Percentiles rank a stretch among this genome's conserved stretches.
These are phyloP conservation scores for Cicer bijugum DNA, from an alignment of 306 rosid species.

Conservation along the genomic window DNA sequence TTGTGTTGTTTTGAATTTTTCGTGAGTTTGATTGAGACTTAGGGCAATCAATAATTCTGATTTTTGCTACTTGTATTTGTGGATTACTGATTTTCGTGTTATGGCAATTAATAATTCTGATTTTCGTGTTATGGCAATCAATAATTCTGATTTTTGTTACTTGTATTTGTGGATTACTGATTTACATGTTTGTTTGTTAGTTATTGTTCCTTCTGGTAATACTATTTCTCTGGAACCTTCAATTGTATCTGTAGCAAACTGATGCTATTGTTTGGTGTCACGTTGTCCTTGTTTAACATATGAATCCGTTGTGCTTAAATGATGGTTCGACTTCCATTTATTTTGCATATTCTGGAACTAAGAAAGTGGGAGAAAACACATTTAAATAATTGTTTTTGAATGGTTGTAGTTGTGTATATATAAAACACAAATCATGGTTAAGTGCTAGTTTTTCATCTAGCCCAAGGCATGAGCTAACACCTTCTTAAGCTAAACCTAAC, in stretches of 20 bases:
- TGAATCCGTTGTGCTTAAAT: slow-evolving; percentile 29
- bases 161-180: background rate
- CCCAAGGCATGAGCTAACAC: background rate
- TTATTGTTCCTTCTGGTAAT: slow-evolving; percentile 23
- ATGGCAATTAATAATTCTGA: slow-evolving; percentile 12
- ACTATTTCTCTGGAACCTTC: slow-evolving; percentile 6
- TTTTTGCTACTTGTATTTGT: background rate
- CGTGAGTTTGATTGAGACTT: no score
- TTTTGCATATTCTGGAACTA: slow-evolving; percentile 8
- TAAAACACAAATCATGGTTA: slow-evolving; percentile 10
- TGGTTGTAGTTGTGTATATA: background rate
- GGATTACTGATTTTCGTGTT: slow-evolving; percentile 2
- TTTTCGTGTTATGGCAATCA: background rate
- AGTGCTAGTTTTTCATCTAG: slow-evolving; percentile 36
- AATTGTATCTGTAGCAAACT: slow-evolving; percentile 1
- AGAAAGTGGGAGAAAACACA: background rate
- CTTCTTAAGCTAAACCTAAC: slow-evolving; percentile 2
- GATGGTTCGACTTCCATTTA: slow-evolving; percentile 16
- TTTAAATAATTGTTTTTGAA: slow-evolving; percentile 20
- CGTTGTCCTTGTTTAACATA: slow-evolving; percentile 21
- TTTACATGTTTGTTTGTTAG: slow-evolving; percentile 10
- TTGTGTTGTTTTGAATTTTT: no score
- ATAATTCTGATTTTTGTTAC: background rate
- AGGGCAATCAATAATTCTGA: background rate
- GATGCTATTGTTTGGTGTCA: background rate